These are phyloP conservation scores for Picocystis salinarum DNA, from an alignment of 139 green algal species.

Conservation along the genomic window DNA sequence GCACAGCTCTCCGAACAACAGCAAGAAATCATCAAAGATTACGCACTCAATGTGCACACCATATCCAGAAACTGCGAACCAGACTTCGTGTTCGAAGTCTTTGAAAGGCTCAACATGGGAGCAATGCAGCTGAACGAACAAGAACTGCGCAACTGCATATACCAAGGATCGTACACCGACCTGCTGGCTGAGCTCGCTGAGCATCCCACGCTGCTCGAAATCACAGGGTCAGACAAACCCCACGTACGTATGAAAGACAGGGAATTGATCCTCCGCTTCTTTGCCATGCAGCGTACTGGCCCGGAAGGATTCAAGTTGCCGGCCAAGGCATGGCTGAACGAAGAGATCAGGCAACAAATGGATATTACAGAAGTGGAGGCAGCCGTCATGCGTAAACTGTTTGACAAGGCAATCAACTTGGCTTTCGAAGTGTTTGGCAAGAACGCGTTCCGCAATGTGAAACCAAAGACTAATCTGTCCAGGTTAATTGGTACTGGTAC, in stretches of 20 bases:
- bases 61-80: constrained; percentile 10
- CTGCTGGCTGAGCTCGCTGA: constrained; percentile 8
- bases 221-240: constrained; percentile 7
- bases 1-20: constrained; percentile 2
- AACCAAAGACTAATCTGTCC: background rate
- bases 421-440: constrained; percentile 7
- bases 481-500: background rate
- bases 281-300: constrained; percentile 6
- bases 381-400: constrained; percentile 1
- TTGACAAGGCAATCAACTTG: constrained; percentile 2
- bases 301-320: background rate
- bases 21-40: constrained; percentile 14
- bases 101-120: constrained; percentile 21
- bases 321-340: constrained; percentile 11
- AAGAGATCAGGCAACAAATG: constrained; percentile 15
- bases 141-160: constrained; percentile 22
- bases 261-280: constrained; percentile 14
- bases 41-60: constrained; percentile 20
- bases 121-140: constrained; percentile 19
- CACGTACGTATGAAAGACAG: constrained; percentile 11
- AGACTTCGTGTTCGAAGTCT: constrained; percentile 23
- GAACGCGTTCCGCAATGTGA: constrained; percentile 3
- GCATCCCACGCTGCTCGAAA: constrained; percentile 3
- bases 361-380: constrained; percentile 3
- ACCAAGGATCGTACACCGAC: constrained; percentile 17